A percentile compares a stretch with the other conserved stretches of the same genome.
phyloP scores from a whole-genome alignment of 2,329 filamentous ascomycete genomes.

The Penicillium sp. region DNA sequence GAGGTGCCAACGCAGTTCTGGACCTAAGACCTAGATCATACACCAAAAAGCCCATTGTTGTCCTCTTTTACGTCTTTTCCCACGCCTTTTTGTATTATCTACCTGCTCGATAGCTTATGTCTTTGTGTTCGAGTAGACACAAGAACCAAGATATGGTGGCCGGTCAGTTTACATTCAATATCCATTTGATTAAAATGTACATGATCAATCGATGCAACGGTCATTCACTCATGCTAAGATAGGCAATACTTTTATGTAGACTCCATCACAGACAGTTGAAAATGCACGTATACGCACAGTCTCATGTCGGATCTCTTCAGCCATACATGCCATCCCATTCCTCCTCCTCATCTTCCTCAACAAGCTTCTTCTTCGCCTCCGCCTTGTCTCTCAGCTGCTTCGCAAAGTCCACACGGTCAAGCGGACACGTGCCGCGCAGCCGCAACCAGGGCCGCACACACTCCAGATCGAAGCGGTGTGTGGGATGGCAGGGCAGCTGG shows the following conservation, averaged over 20 bases:
- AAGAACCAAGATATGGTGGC: background rate
- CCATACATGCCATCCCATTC: constrained; percentile 45
- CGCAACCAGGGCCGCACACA: constrained; percentile 58
- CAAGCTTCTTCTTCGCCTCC: constrained; percentile 41
- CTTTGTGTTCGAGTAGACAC: background rate
- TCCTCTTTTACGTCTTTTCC: background rate
- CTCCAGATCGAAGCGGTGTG: constrained; percentile 56
- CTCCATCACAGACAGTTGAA: background rate
- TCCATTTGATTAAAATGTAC: background rate
- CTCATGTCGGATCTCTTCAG: constrained; percentile 10
- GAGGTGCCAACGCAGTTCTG: background rate
- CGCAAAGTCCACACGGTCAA: constrained; percentile 52
- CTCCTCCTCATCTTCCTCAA: constrained; percentile 38
- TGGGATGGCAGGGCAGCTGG: constrained; percentile 52
- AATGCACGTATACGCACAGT: constrained; percentile 2
- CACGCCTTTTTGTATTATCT: background rate
- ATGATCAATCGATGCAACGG: background rate
- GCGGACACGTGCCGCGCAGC: constrained; percentile 55
- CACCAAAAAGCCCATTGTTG: background rate
- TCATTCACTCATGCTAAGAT: constrained; percentile 4
- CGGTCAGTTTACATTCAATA: background rate
- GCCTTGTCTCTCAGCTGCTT: constrained; percentile 47
- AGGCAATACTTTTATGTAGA: background rate
- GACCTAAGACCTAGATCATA: background rate
- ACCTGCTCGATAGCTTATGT: background rate